These are phyloP conservation scores for Phytopythium vexans DNA, from an alignment of 352 stramenopile species.

Conservation along the genomic window DNA sequence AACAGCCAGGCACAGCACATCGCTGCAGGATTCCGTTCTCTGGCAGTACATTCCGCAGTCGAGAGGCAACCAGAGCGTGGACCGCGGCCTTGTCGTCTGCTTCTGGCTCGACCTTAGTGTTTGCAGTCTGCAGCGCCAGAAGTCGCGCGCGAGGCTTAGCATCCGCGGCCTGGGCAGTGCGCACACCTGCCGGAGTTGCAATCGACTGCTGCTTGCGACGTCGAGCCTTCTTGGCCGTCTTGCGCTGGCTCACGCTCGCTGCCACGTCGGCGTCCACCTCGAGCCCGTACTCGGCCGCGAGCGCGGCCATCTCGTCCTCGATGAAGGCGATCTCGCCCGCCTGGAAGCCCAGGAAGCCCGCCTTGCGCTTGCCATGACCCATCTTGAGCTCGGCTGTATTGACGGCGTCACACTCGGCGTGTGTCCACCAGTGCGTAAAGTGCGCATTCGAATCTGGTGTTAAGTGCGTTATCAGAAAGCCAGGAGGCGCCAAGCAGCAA, in stretches of 20 bases:
- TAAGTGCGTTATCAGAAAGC: too few relatives aligned
- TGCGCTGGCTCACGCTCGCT: conserved; percentile 46
- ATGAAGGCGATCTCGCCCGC: conserved; percentile 79
- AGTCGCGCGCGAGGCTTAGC: conserved; percentile 9
- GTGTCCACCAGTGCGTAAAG: too few relatives aligned
- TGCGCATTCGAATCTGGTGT: too few relatives aligned
- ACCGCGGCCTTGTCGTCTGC: conserved; percentile 11
- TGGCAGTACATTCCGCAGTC: conserved; percentile 48
- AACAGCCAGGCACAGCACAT: conserved; percentile 66
- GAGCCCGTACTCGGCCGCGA: conserved; percentile 77
- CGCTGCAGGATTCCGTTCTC: conserved; percentile 41
- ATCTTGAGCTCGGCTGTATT: background rate
- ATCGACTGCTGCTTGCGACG: conserved; percentile 31
- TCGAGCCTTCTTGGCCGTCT: conserved; percentile 44
- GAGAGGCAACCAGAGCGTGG: conserved; percentile 36
- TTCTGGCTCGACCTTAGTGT: conserved; percentile 5
- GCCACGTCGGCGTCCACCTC: conserved; percentile 67
- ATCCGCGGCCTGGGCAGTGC: background rate
- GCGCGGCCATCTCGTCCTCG: conserved; percentile 79
- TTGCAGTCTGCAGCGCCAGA: conserved; percentile 3
- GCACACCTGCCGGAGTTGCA: conserved; percentile 6
- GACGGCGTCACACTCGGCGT: too few relatives aligned
- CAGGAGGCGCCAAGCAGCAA: too few relatives aligned
- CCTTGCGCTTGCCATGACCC: conserved; percentile 53
- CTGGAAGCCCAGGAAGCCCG: conserved; percentile 70